Conservation (phyloP, 495 filamentous ascomycete species). For the Terfezia claveryi region DNA sequence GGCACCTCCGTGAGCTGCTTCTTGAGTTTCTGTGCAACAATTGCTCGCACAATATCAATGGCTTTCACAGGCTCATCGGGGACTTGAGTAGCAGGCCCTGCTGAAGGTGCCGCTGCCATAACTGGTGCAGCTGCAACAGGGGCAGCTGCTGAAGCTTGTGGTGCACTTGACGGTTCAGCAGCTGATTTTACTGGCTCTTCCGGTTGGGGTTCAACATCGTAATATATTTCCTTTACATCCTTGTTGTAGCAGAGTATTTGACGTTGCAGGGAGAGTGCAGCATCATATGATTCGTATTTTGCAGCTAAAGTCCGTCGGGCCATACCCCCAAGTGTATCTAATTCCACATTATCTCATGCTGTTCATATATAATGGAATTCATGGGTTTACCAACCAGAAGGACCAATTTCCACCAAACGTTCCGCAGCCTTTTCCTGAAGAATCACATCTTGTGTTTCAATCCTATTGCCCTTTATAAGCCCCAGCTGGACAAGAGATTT, state of each 20-base stretch:
- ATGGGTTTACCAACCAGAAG: conserved; percentile 14
- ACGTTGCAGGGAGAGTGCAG: conserved; percentile 48
- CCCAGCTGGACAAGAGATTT: background rate
- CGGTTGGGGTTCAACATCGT: conserved; percentile 86
- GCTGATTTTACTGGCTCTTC: conserved; percentile 33
- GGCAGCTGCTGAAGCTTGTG: conserved; percentile 30
- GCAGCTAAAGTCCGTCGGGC: conserved; percentile 85
- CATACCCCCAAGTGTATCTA: conserved; percentile 89
- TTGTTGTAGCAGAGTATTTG: conserved; percentile 99
- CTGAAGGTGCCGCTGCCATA: conserved; percentile 31
- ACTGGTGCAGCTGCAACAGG: conserved; percentile 35
- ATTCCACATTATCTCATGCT: conserved; percentile 11
- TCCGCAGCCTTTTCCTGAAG: conserved; percentile 88
- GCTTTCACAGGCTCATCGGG: conserved; percentile 72
- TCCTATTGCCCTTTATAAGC: conserved; percentile 25
- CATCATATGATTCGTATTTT: conserved; percentile 98
- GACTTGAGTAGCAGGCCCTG: conserved; percentile 70
- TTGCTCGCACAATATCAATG: conserved; percentile 53
- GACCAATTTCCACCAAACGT: conserved; percentile 91
- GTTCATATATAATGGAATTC: too few relatives aligned
- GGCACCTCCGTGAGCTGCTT: conserved; percentile 78
- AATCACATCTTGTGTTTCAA: conserved; percentile 98
- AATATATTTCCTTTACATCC: conserved; percentile 98
- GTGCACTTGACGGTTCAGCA: conserved; percentile 23
- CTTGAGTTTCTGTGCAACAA: conserved; percentile 98